A percentile compares a stretch with the other conserved stretches of the same genome.
Evolutionary conservation across 306 rosid species (phyloP).

Genomic region (Vigna angularis): DNA sequence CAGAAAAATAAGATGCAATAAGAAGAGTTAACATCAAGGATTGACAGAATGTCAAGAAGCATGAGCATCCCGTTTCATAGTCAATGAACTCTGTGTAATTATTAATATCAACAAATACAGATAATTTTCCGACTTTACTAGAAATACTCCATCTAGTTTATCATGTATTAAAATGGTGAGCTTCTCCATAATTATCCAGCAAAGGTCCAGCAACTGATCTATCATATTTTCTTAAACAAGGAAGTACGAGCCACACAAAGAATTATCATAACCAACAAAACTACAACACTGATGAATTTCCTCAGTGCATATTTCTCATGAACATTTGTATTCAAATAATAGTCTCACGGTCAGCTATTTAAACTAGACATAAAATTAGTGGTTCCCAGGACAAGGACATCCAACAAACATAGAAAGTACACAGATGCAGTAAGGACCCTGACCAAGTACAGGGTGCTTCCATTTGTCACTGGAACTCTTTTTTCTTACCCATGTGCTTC

Average conservation of each 20-base stretch:
- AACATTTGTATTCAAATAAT: background rate
- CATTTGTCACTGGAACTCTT: background rate
- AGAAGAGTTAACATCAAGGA: background rate
- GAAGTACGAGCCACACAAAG: too few species aligned
- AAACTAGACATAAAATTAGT: conserved; percentile 13
- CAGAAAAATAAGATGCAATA: conserved; percentile 6
- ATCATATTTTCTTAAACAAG: background rate
- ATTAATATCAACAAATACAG: conserved; percentile 4
- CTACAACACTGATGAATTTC: background rate
- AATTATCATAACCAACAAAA: background rate
- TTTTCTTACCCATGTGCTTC: background rate
- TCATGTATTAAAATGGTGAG: background rate
- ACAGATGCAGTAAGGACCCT: background rate
- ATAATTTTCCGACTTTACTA: background rate
- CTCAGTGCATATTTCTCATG: conserved; percentile 6
- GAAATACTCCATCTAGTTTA: background rate
- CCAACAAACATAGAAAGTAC: background rate
- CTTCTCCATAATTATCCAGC: conserved; percentile 15
- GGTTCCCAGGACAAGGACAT: conserved; percentile 3
- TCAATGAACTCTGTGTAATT: background rate
- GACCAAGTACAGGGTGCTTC: background rate
- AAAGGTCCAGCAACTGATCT: conserved; percentile 3
- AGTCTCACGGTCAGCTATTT: background rate
- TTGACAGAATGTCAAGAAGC: background rate
- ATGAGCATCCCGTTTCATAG: background rate